Base-by-base conservation (phyloP, 441 rosid genomes). In the Melianthus villosus region DNA sequence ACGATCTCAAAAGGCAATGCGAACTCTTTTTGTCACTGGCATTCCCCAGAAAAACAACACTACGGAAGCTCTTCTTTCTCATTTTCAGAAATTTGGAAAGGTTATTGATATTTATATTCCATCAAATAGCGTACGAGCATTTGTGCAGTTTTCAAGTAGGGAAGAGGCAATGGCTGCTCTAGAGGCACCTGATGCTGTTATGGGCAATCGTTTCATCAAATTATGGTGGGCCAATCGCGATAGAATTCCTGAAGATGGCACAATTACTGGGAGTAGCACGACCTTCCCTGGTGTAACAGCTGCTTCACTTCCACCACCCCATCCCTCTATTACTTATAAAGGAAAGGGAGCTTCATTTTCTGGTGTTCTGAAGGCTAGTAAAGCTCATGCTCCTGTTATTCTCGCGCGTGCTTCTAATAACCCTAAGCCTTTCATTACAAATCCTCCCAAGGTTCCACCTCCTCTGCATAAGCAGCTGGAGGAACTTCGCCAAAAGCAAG, bases 161-260 rank as follows among this genome's bases (percentile, higher is more conserved):
- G 96, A 91, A 62, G 95, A 80, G 58, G 99, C 99, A 38, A 95
- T 85, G 62, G 87, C 96, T 63, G 99, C 99, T 51, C 63, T 91
- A 22, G 68, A 52, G 62, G 74, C 99, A 52, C 99, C 96, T 62
- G 99, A 91, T 76, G 99, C 99, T 54, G 92, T 91, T 40, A 91
- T 91, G 96, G 96, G 99, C 40, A 91, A 91, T 61, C 96, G 99
- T 37, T 91, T 91, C 63, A 82, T 91, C 63, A 91, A 77, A 67
- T 72, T 91, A 38, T 80, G 85, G 91, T 91, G 99, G 99, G 99
- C 99, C 38, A 91, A 91, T 60, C 82, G 99, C 29, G 99, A 91
- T 68, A 82, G 67, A 59, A 57, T 82, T 54, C 71, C 68, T 41
- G 85, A 73, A 62, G 77, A 67, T 46, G 75, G 75, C 34, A 26